Evolutionary conservation across 768 basidiomycete genomes (phyloP).

Genomic region (Lepiota subincarnata): DNA sequence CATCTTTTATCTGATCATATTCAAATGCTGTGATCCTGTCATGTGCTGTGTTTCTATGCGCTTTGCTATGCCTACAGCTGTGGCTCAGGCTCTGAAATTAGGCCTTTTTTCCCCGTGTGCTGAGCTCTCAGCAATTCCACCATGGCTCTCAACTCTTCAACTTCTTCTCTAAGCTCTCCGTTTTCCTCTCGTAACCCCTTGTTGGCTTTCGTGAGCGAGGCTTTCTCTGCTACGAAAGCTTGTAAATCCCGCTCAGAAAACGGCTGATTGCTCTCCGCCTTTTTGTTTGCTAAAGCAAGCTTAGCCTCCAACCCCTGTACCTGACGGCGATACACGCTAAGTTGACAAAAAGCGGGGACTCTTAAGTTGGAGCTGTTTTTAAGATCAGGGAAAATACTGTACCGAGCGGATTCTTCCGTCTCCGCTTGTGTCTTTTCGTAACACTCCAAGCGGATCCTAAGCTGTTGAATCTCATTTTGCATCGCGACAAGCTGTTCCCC

Average conservation of each 20-base stretch:
- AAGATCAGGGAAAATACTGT: conserved; percentile 16
- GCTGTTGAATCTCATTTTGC: conserved; percentile 56
- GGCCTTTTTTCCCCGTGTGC: conserved; percentile 37
- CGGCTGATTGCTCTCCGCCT: conserved; percentile 28
- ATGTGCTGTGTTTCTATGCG: neutral
- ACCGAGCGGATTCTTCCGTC: conserved; percentile 61
- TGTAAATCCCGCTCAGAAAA: conserved; percentile 39
- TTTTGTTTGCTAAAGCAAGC: conserved; percentile 42
- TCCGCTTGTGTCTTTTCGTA: conserved; percentile 48
- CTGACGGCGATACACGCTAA: conserved; percentile 53
- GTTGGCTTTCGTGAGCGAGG: conserved; percentile 44
- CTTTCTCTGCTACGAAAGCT: conserved; percentile 43
- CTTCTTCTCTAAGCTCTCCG: conserved; percentile 34
- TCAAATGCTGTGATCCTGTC: neutral
- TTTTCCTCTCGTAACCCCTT: conserved; percentile 57
- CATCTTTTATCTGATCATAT: conserved; percentile 9
- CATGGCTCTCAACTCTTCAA: conserved; percentile 66
- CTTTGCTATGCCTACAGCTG: neutral
- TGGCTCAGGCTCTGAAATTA: conserved; percentile 38
- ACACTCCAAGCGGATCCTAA: conserved; percentile 60
- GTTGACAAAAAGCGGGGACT: conserved; percentile 1
- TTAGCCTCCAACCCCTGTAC: conserved; percentile 61
- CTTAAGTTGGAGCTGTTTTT: conserved; percentile 3
- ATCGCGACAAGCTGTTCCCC: conserved; percentile 54
- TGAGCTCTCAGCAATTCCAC: conserved; percentile 63